A percentile compares a stretch with the other conserved stretches of the same genome.
Evolutionary conservation across 352 stramenopile genomes (phyloP).

Genomic region (Globisporangium uncinulatum): DNA sequence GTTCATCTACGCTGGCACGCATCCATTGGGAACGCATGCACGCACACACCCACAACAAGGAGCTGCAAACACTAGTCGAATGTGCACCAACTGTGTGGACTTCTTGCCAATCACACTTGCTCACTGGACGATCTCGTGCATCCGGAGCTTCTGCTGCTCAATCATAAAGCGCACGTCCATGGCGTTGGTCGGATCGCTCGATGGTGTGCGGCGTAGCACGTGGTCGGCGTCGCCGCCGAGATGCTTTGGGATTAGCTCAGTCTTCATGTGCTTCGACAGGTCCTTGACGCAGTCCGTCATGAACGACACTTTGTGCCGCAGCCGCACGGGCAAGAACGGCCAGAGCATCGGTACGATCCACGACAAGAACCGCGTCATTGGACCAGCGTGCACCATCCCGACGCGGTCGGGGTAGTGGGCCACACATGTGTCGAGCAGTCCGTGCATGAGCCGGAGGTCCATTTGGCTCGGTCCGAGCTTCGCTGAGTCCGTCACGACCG

Average conservation of each 20-base stretch:
- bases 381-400: constrained; percentile 48
- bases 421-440: constrained; percentile 52
- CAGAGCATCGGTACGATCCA: constrained; percentile 44
- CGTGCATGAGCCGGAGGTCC: constrained; percentile 58
- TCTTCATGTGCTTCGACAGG: constrained; percentile 52
- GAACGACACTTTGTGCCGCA: constrained; percentile 54
- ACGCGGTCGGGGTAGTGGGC: constrained; percentile 66
- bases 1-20: neutral
- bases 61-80: neutral
- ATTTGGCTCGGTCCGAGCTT: constrained; percentile 40
- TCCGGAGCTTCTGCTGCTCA: constrained; percentile 40
- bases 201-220: constrained; percentile 21
- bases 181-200: constrained; percentile 13
- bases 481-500: constrained; percentile 51
- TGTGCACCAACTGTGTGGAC: neutral
- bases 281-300: constrained; percentile 51
- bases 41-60: neutral
- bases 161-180: constrained; percentile 61
- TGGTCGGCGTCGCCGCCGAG: constrained; percentile 41
- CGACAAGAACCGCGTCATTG: constrained; percentile 51
- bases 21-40: neutral
- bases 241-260: constrained; percentile 45
- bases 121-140: constrained; percentile 21
- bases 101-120: neutral
- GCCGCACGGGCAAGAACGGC: constrained; percentile 44